These are phyloP conservation scores for Toxoplasma gondii DNA, from an alignment of 169 alveolate genomes.

Conservation along the genomic window DNA sequence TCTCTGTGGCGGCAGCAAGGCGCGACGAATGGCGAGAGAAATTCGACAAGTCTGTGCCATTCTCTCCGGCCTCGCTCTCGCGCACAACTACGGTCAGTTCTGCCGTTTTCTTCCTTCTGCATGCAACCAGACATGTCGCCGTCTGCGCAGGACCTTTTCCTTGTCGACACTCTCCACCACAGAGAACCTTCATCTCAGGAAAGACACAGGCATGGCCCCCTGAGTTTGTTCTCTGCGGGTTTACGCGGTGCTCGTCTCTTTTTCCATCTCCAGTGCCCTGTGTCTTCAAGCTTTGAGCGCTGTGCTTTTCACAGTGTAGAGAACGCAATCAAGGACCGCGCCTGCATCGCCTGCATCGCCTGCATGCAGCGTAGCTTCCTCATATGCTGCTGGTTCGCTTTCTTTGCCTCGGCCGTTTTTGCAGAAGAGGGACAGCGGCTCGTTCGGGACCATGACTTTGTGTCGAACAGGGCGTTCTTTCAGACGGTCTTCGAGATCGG, in stretches of 20 bases:
- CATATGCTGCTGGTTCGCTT: no score
- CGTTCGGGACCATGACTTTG: slow-evolving; percentile 83
- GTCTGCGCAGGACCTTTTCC: background rate
- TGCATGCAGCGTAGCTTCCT: no score
- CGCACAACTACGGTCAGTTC: slow-evolving; percentile 82
- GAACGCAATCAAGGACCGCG: no score
- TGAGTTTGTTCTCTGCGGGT: background rate
- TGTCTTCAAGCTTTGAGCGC: no score
- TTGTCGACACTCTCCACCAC: no score
- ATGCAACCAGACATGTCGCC: background rate
- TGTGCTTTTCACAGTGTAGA: no score
- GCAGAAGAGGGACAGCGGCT: slow-evolving; percentile 85
- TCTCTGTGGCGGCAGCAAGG: slow-evolving; percentile 77
- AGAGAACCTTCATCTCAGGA: no score
- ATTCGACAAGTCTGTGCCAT: slow-evolving; percentile 89
- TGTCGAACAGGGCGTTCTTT: slow-evolving; percentile 80
- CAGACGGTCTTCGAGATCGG: slow-evolving; percentile 90
- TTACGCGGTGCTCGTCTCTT: background rate
- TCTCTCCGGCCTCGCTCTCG: slow-evolving; percentile 89
- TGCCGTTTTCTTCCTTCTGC: background rate
- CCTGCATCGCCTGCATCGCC: no score
- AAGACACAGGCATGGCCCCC: no score
- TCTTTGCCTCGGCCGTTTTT: background rate
- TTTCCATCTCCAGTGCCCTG: background rate
- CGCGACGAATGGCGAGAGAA: slow-evolving; percentile 82